phyloP scores from a whole-genome alignment of 2,329 filamentous ascomycete genomes.

The Cladophialophora psammophila region DNA sequence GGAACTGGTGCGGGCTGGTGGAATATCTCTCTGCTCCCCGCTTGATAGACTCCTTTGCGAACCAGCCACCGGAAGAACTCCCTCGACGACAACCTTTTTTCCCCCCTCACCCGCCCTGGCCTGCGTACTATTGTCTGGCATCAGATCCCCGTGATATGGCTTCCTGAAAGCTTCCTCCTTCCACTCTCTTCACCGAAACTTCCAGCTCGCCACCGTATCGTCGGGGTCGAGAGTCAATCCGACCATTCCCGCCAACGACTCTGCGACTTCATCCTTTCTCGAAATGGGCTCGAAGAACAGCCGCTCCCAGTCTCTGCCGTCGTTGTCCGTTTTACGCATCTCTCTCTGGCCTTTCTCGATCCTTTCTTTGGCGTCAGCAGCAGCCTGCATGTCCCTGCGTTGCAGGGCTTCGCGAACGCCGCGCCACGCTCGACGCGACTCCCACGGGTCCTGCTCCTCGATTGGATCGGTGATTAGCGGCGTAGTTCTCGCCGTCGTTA shows the following conservation, averaged over 20 bases:
- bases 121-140: slow-evolving; percentile 34
- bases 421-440: slow-evolving; percentile 86
- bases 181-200: slow-evolving; percentile 29
- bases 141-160: slow-evolving; percentile 33
- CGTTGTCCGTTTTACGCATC: slow-evolving; percentile 75
- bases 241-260: slow-evolving; percentile 14
- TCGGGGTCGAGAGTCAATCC: slow-evolving; percentile 19
- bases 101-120: neutral
- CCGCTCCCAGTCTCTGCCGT: slow-evolving; percentile 79
- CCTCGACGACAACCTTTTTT: neutral
- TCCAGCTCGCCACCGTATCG: slow-evolving; percentile 33
- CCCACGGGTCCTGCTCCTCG: slow-evolving; percentile 82
- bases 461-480: slow-evolving; percentile 75
- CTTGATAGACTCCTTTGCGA: neutral
- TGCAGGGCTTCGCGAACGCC: slow-evolving; percentile 83
- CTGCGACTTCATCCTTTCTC: slow-evolving; percentile 17
- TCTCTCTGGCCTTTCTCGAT: slow-evolving; percentile 90
- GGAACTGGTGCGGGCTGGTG: too few relatives aligned
- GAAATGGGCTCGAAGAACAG: slow-evolving; percentile 70
- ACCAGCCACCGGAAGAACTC: neutral
- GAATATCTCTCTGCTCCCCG: neutral
- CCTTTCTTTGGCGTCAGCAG: slow-evolving; percentile 79
- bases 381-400: slow-evolving; percentile 82
- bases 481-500: slow-evolving; percentile 65
- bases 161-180: slow-evolving; percentile 23